Evolutionary conservation across 129 eudicot species (phyloP).

Genomic region (Pittosporum tobira): DNA sequence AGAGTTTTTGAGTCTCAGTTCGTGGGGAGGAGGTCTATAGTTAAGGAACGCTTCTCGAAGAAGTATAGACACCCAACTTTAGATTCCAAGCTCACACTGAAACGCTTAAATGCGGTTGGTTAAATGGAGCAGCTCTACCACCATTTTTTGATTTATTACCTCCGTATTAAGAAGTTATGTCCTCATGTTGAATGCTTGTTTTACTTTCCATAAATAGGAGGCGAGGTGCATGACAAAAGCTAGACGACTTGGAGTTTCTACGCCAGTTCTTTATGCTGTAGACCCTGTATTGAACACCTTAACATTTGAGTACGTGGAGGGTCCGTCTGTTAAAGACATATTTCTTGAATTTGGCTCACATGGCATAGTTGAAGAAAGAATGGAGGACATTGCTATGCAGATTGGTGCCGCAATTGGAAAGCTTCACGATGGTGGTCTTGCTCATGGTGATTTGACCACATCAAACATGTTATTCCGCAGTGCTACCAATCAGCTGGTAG

Average conservation of each 20-base stretch:
- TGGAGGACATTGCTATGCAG: slow-evolving; percentile 74
- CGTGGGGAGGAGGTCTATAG: slow-evolving; percentile 63
- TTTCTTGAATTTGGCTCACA: slow-evolving; percentile 66
- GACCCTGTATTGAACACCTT: slow-evolving; percentile 56
- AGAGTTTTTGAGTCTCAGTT: slow-evolving; percentile 81
- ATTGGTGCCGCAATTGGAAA: slow-evolving; percentile 79
- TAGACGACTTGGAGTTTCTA: slow-evolving; percentile 79
- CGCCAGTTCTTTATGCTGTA: slow-evolving; percentile 84
- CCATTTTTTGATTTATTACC: neutral
- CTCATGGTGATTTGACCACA: slow-evolving; percentile 95
- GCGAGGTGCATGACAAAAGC: slow-evolving; percentile 97
- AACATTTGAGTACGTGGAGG: slow-evolving; percentile 78
- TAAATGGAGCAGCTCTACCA: slow-evolving; percentile 1
- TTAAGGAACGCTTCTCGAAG: slow-evolving; percentile 95
- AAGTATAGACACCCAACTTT: slow-evolving; percentile 82
- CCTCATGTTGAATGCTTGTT: neutral
- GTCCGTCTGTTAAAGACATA: slow-evolving; percentile 74
- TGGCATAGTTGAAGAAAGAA: slow-evolving; percentile 63
- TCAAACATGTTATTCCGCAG: slow-evolving; percentile 84
- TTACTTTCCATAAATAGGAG: slow-evolving; percentile 38
- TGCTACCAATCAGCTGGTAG: slow-evolving; percentile 72
- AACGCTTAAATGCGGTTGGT: slow-evolving; percentile 86
- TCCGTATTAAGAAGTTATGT: too few species aligned
- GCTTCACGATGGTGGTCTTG: slow-evolving; percentile 91
- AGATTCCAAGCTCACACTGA: slow-evolving; percentile 84